These are phyloP conservation scores for Tulasnella sp. DNA, from an alignment of 768 basidiomycete genomes.

Conservation along the genomic window DNA sequence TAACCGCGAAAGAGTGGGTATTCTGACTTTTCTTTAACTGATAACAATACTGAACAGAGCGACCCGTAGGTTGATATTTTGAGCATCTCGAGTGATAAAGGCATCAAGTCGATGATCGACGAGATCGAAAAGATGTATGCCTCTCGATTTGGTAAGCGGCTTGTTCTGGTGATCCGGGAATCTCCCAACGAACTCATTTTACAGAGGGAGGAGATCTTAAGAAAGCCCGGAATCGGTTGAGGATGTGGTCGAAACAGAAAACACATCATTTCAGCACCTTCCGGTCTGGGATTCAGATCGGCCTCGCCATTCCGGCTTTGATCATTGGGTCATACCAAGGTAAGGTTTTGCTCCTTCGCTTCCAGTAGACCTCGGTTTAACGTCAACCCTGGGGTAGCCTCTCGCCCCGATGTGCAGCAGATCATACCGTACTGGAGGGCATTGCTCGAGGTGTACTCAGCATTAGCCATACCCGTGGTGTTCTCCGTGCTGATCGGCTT, in stretches of 20 bases:
- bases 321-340: constrained; percentile 51
- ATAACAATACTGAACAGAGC: not conserved
- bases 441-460: constrained; percentile 67
- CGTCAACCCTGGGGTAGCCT: constrained; percentile 31
- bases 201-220: constrained; percentile 64
- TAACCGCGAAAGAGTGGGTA: constrained; percentile 64
- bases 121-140: constrained; percentile 73
- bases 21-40: not conserved
- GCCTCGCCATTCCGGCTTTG: constrained; percentile 59
- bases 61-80: constrained; percentile 9
- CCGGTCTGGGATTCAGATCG: constrained; percentile 60
- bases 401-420: constrained; percentile 38
- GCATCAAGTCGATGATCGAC: constrained; percentile 51
- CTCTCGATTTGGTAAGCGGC: constrained; percentile 52
- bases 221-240: constrained; percentile 55
- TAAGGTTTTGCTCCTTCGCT: constrained; percentile 25
- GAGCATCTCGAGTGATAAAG: constrained; percentile 2
- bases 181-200: not conserved
- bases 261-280: constrained; percentile 64
- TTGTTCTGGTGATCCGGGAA: not conserved
- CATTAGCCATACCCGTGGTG: constrained; percentile 59
- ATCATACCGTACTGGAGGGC: constrained; percentile 58
- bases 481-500: constrained; percentile 67
- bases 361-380: not conserved
- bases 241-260: constrained; percentile 37